These are phyloP conservation scores for Didymellaceae sp. DNA, from an alignment of 2,329 filamentous ascomycete species.

Conservation along the genomic window DNA sequence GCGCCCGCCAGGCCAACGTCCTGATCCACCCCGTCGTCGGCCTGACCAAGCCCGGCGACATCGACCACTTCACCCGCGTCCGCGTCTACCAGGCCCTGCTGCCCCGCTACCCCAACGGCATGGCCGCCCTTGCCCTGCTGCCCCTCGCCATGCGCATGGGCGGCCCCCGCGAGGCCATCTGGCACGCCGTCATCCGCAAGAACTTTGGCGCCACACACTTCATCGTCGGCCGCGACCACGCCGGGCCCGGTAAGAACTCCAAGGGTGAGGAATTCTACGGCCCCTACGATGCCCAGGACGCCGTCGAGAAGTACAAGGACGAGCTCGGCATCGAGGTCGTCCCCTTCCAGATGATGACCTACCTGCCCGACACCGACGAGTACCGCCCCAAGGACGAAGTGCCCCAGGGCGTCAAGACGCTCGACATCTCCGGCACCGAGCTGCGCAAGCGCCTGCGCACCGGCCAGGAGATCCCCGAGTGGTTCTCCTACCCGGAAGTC, in stretches of 20 bases:
- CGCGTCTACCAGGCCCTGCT: slow-evolving; percentile 98
- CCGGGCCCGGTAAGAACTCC: slow-evolving; percentile 97
- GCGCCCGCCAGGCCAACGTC: slow-evolving; percentile 95
- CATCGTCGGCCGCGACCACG: slow-evolving; percentile 98
- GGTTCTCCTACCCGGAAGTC: slow-evolving; percentile 99
- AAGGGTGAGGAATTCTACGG: slow-evolving; percentile 97
- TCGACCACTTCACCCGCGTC: slow-evolving; percentile 99
- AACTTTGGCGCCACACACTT: slow-evolving; percentile 99
- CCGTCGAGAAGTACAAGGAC: slow-evolving; percentile 93
- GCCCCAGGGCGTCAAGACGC: slow-evolving; percentile 77
- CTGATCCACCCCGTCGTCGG: slow-evolving; percentile 99
- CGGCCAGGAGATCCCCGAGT: slow-evolving; percentile 94
- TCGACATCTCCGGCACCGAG: slow-evolving; percentile 68
- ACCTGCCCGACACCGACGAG: slow-evolving; percentile 95
- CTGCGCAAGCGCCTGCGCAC: slow-evolving; percentile 89
- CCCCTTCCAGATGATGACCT: slow-evolving; percentile 99
- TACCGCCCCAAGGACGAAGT: slow-evolving; percentile 95
- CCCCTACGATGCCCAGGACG: slow-evolving; percentile 94
- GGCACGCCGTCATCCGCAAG: slow-evolving; percentile 99
- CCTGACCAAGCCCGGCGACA: slow-evolving; percentile 98
- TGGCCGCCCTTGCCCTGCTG: slow-evolving; percentile 94
- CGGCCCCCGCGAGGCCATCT: slow-evolving; percentile 96
- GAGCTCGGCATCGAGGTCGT: slow-evolving; percentile 99
- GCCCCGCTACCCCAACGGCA: slow-evolving; percentile 96
- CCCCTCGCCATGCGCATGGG: slow-evolving; percentile 99